Evolutionary conservation across 2,329 filamentous ascomycete genomes (phyloP), one percentile per base, ranked within the genome.

Genomic region (Nothophaeocryptopus gaeumannii): DNA sequence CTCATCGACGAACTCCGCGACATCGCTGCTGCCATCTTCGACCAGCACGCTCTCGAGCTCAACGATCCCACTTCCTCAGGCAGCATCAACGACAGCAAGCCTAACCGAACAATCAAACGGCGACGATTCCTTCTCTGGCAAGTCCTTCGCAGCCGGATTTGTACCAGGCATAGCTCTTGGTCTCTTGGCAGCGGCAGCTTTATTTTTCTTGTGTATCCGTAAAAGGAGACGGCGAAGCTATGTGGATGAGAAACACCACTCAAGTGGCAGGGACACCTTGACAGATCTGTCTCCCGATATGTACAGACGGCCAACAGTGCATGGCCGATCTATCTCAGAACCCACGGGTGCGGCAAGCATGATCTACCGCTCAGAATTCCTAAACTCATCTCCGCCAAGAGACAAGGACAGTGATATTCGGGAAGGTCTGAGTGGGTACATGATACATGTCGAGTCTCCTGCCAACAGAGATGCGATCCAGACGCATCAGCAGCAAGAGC

Each of bases 61-160:
- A 54, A 70, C 12, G 76, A 85, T 60, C 79, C 50, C 16, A 8
- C 30, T 26, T 36, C 42, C 38, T 32, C 50, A 49, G 5, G 46
- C 49, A 14, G 43, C 39, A n/a, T 45, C 47, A 9, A 45, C 56
- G 37, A 15, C 51, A 14, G 36, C 51, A 2, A 29, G 35, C 16
- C 11, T 45, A n/a, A 41, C 26, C 12, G 41, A 53, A 7, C 9
- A 39, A 51, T 35, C 47, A 38, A 16, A 49, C 36, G 16, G 41
- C 15, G 49, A 52, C 11, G 34, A 51, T 13, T 26, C 31, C 9
- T 69, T 68, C 47, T 66, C 62, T 9, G 63, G 60, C 11, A 56
- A 47, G 7, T 65, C 65, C n/a, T 67, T 69, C 41, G 64, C 63
- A 8, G 66, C 63, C 5, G 67, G 66, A 33, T 64, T 70, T 42